Percentiles rank a stretch among this genome's conserved stretches.
Conservation (phyloP, 441 rosid genomes). For the Jatropha podagrica region DNA sequence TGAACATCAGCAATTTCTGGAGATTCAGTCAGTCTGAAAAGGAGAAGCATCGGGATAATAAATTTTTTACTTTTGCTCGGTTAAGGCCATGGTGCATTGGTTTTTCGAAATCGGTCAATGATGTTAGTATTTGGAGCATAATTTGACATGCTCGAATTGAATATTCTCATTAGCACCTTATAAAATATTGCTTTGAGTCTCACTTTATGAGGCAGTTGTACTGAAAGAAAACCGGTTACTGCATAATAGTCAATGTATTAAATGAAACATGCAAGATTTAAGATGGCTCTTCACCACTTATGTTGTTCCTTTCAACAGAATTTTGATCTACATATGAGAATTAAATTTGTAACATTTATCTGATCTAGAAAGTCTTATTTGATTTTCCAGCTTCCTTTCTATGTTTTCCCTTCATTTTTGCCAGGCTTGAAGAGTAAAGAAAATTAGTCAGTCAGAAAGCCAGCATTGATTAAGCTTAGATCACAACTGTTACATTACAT, state of each 20-base stretch:
- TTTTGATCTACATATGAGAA: not conserved
- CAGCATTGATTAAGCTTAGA: not conserved
- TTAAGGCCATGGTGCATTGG: conserved; percentile 10
- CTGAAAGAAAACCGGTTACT: conserved; percentile 3
- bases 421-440: too few species aligned
- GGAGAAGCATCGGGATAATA: conserved; percentile 10
- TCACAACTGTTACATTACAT: too few species aligned
- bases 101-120: not conserved
- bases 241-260: not conserved
- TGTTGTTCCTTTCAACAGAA: not conserved
- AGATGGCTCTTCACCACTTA: not conserved
- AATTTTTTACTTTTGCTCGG: conserved; percentile 4
- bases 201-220: not conserved
- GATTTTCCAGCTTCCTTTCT: not conserved
- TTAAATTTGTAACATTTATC: not conserved
- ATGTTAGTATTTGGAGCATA: not conserved
- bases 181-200: not conserved
- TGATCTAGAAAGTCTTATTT: conserved; percentile 1
- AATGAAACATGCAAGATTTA: not conserved
- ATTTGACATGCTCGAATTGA: not conserved
- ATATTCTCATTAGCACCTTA: conserved; percentile 12
- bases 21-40: not conserved
- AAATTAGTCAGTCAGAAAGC: too few species aligned
- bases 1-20: conserved; percentile 12
- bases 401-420: not conserved